These are phyloP conservation scores for Amanita exitialis DNA, from an alignment of 768 basidiomycete species.

Conservation along the genomic window DNA sequence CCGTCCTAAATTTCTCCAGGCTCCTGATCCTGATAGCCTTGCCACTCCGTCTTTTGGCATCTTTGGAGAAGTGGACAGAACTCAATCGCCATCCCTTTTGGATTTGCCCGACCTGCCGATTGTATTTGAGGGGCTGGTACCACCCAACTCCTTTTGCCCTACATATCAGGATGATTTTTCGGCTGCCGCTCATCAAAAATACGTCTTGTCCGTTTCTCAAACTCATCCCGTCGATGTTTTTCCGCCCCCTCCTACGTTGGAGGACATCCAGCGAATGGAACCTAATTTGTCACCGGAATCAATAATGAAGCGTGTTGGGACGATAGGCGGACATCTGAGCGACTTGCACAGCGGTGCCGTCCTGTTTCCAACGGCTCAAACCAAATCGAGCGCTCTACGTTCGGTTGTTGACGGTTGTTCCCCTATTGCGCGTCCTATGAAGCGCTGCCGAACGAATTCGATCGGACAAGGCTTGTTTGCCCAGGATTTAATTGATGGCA, in stretches of 20 bases:
- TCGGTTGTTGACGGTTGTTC: background rate
- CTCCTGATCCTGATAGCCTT: conserved; percentile 7
- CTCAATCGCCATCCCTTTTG: background rate
- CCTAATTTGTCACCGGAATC: conserved; percentile 5
- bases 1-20: conserved; percentile 6
- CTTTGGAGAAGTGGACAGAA: background rate
- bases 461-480: background rate
- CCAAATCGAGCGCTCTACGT: background rate
- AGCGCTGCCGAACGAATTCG: conserved; percentile 1
- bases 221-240: background rate
- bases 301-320: conserved; percentile 5
- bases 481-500: conserved; percentile 1
- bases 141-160: background rate
- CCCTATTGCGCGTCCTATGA: conserved; percentile 5
- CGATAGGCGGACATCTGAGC: background rate
- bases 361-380: background rate
- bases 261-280: conserved; percentile 7
- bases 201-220: background rate
- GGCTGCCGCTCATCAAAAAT: background rate
- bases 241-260: conserved; percentile 4
- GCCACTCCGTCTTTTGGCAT: conserved; percentile 22
- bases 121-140: background rate
- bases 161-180: background rate
- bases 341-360: background rate
- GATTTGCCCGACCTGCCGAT: background rate